A percentile compares a stretch with the other conserved stretches of the same genome.
phyloP scores from a whole-genome alignment of 116 monocot genomes.

The Trichopus zeylanicus region DNA sequence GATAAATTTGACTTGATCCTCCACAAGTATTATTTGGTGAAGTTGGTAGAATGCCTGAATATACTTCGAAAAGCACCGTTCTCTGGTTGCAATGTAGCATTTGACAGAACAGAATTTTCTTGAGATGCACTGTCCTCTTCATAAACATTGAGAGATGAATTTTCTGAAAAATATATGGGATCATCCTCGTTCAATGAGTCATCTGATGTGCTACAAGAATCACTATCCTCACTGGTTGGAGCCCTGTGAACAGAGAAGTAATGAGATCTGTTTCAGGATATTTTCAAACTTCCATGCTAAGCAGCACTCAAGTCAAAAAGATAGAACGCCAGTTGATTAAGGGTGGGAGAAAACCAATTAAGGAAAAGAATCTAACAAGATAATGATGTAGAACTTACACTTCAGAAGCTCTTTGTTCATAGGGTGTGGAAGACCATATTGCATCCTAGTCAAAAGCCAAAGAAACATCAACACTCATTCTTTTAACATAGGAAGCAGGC shows the following conservation, averaged over 20 bases:
- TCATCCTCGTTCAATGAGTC: slow-evolving; percentile 36
- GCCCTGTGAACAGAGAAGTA: slow-evolving; percentile 28
- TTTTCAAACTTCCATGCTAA: not conserved
- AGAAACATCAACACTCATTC: not conserved
- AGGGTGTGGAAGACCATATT: not conserved
- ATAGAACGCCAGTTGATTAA: no score
- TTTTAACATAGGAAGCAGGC: slow-evolving; percentile 8
- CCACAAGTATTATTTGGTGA: slow-evolving; percentile 3
- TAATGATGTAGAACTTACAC: slow-evolving; percentile 23
- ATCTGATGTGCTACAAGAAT: slow-evolving; percentile 33
- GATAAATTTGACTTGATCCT: not conserved
- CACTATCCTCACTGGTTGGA: slow-evolving; percentile 27
- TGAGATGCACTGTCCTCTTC: slow-evolving; percentile 30
- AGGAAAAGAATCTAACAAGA: not conserved
- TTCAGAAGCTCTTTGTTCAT: slow-evolving; percentile 14
- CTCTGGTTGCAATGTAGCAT: slow-evolving; percentile 6
- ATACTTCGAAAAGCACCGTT: slow-evolving; percentile 15
- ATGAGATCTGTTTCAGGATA: not conserved
- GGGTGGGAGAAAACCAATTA: no score
- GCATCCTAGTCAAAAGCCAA: not conserved
- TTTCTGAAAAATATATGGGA: slow-evolving; percentile 33
- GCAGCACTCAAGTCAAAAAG: no score
- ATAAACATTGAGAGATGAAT: slow-evolving; percentile 35
- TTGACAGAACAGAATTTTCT: slow-evolving; percentile 9
- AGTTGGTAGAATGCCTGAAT: slow-evolving; percentile 6